Percentiles rank a stretch among this genome's conserved stretches.
phyloP scores from a whole-genome alignment of 805 yeast genomes.

The Cyberlindnera veronae region DNA sequence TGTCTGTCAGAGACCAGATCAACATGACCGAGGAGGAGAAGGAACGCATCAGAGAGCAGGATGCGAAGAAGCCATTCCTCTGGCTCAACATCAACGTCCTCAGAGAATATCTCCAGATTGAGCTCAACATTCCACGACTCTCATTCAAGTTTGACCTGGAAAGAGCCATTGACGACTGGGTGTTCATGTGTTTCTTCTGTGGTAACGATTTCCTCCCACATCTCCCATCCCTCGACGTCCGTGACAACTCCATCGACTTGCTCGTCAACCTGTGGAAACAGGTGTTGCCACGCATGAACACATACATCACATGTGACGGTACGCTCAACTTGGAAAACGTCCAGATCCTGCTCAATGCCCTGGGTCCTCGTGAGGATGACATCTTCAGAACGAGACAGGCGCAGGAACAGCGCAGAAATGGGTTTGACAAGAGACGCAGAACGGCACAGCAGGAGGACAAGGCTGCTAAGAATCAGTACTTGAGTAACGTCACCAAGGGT shows the following conservation, averaged over 20 bases:
- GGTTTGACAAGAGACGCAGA: slow-evolving; percentile 57
- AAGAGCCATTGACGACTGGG: slow-evolving; percentile 98
- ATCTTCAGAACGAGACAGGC: slow-evolving; percentile 71
- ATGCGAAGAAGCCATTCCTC: slow-evolving; percentile 71
- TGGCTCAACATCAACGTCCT: slow-evolving; percentile 90
- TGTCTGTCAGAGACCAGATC: slow-evolving; percentile 46
- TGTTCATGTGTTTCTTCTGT: slow-evolving; percentile 95
- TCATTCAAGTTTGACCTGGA: slow-evolving; percentile 83
- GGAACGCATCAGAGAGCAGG: slow-evolving; percentile 32
- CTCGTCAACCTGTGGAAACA: slow-evolving; percentile 82
- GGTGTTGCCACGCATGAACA: slow-evolving; percentile 58
- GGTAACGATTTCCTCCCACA: slow-evolving; percentile 99
- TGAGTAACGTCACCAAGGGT: slow-evolving; percentile 61
- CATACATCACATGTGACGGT: slow-evolving; percentile 91
- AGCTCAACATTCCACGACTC: slow-evolving; percentile 64
- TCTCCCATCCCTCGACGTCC: slow-evolving; percentile 87
- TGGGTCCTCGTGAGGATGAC: slow-evolving; percentile 72
- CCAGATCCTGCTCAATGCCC: slow-evolving; percentile 58
- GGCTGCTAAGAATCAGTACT: slow-evolving; percentile 40
- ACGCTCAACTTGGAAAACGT: slow-evolving; percentile 70
- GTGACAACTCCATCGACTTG: slow-evolving; percentile 89
- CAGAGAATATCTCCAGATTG: slow-evolving; percentile 84
- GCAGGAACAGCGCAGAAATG: slow-evolving; percentile 66
- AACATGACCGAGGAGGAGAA: slow-evolving; percentile 60
- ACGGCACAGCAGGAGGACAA: slow-evolving; percentile 44